Base-by-base conservation (phyloP, 805 yeast genomes). In the Candida dajiaensis region DNA sequence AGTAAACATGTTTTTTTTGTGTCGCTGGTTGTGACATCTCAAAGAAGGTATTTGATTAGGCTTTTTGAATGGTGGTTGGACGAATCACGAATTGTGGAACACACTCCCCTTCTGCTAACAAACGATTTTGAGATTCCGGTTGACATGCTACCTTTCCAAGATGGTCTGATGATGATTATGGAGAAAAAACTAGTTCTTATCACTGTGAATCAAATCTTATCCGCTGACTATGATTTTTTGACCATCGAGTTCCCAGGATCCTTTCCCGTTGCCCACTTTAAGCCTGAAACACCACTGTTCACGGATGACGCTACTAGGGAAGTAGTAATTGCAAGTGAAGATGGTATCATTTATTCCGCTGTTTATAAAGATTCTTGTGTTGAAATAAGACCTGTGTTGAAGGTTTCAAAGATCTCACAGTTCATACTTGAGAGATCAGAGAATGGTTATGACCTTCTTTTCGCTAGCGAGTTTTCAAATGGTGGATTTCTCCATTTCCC, bases 191-290 rank as follows among this genome's bases (percentile, higher is more conserved):
- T 77, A 4, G 54, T 65, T 5, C 47, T 73, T 0, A 62, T 75
- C 2, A 65, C 71, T 5, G 57, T 71, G 4, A 75, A 73, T 48
- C 72, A 74, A 42, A 70, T 77, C 2, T 56, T 73, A 19, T 73
- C 80, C 5, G 81, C 77, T 0, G 73, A 72, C 42, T 67, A 68
- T 44, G 56, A 65, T 23, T 73, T 74, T 46, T 45, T 51, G 2
- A 45, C 47, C 4, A 38, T 31, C 12, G 61, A 39, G 44, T 60
- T 38, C 50, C 52, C 37, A 40, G 54, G 50, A 57, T 26, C 50
- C 1, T 74, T 73, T 51, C 80, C 81, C 1, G 70, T 75, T 0
- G 58, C 63, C 16, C 69, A 42, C 45, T 68, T 63, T 50, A 51
- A 57, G 25, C 67, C 74, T 1, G 50, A 50, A 3, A 46, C 63